A percentile compares a stretch with the other conserved stretches of the same genome.
These are phyloP conservation scores for Oryza brachyantha DNA, from an alignment of 176 grass and related monocot genomes.

Conservation along the genomic window DNA sequence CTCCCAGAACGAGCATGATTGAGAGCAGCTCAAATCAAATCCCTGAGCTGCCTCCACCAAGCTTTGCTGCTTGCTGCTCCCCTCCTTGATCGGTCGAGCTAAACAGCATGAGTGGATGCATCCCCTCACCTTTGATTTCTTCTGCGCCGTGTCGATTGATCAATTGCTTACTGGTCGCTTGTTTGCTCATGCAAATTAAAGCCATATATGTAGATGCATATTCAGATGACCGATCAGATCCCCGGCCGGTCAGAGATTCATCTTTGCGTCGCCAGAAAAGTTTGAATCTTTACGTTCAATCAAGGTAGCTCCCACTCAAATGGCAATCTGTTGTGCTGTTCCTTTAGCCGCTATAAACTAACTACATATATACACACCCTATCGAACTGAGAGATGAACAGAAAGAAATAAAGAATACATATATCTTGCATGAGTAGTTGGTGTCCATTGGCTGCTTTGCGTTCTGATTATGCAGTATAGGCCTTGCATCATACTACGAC, in stretches of 20 bases:
- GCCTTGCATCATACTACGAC: background rate
- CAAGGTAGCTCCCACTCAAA: slow-evolving; percentile 35
- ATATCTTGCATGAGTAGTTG: background rate
- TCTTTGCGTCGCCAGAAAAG: slow-evolving; percentile 31
- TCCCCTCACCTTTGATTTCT: background rate
- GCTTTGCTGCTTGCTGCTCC: background rate
- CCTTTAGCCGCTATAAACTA: slow-evolving; percentile 24
- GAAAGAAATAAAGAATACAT: too few species aligned
- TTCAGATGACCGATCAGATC: slow-evolving; percentile 29
- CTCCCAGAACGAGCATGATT: background rate
- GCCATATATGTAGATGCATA: slow-evolving; percentile 18
- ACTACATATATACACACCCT: background rate
- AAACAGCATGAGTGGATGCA: background rate
- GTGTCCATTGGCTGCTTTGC: slow-evolving; percentile 5
- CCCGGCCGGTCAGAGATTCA: slow-evolving; percentile 73
- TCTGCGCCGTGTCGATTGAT: slow-evolving; percentile 35
- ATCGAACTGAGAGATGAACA: background rate
- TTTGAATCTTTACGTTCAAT: slow-evolving; percentile 64
- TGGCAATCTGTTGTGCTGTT: slow-evolving; percentile 31
- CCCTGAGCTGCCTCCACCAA: slow-evolving; percentile 23
- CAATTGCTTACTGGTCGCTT: background rate
- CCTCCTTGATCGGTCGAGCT: slow-evolving; percentile 17
- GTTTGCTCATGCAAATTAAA: slow-evolving; percentile 28
- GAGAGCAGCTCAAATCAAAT: slow-evolving; percentile 11
- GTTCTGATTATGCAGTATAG: background rate